These are phyloP conservation scores for Trichoderma afroharzianum DNA, from an alignment of 2,329 filamentous ascomycete genomes.

Conservation along the genomic window DNA sequence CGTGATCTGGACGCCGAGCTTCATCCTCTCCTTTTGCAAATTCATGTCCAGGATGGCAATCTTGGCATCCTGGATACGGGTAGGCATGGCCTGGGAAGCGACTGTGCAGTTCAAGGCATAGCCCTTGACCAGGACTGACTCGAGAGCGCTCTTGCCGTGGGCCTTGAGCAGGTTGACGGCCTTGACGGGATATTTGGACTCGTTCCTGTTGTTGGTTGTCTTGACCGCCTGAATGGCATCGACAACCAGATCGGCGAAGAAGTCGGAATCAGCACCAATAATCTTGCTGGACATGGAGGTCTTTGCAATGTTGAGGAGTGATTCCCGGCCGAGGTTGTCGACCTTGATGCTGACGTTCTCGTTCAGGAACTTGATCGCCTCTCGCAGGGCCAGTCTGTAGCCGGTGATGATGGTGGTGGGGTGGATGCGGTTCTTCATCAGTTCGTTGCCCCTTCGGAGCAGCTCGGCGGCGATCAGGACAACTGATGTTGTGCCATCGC, in stretches of 20 bases:
- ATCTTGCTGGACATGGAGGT: slow-evolving; percentile 99
- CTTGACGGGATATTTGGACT: slow-evolving; percentile 97
- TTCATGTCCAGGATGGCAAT: slow-evolving; percentile 98
- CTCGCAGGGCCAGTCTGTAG: slow-evolving; percentile 89
- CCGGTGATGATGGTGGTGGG: slow-evolving; percentile 99
- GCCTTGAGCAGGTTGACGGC: slow-evolving; percentile 98
- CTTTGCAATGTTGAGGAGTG: slow-evolving; percentile 90
- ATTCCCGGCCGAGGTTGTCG: slow-evolving; percentile 84
- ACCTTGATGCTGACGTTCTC: slow-evolving; percentile 97
- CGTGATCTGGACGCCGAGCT: slow-evolving; percentile 96
- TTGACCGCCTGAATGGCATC: slow-evolving; percentile 96
- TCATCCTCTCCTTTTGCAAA: slow-evolving; percentile 98
- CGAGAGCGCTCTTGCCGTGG: slow-evolving; percentile 85
- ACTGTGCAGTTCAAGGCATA: slow-evolving; percentile 99
- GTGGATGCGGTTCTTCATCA: slow-evolving; percentile 99
- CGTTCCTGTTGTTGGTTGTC: slow-evolving; percentile 82
- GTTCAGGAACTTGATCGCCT: slow-evolving; percentile 98
- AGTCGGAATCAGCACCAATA: slow-evolving; percentile 91
- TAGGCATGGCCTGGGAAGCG: slow-evolving; percentile 96
- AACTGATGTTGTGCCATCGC: slow-evolving; percentile 96
- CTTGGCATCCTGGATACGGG: slow-evolving; percentile 86
- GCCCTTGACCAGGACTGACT: slow-evolving; percentile 89
- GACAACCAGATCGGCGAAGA: slow-evolving; percentile 96
- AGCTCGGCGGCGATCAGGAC: slow-evolving; percentile 97
- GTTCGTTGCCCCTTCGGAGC: slow-evolving; percentile 87